phyloP scores from a whole-genome alignment of 768 basidiomycete species.

The Lentinus tigrinus region DNA sequence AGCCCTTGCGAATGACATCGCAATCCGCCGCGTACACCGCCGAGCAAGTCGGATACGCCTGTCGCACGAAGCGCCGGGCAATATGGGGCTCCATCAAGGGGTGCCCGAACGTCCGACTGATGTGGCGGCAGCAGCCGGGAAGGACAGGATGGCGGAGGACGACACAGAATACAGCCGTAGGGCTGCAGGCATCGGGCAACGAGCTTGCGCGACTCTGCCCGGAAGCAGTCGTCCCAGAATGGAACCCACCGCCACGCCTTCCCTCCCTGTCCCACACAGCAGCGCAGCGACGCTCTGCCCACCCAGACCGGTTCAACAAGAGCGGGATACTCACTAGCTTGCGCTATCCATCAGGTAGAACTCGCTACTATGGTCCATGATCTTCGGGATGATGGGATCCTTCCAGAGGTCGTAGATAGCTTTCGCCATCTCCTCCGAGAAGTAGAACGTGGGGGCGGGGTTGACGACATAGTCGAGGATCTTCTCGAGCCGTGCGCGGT shows the following conservation, averaged over 20 bases:
- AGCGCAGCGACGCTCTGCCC: no score
- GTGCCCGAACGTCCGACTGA: not conserved
- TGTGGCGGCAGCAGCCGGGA: not conserved
- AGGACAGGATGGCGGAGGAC: not conserved
- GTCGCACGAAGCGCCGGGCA: not conserved
- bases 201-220: no score
- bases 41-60: not conserved
- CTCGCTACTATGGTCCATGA: slow-evolving; percentile 62
- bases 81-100: not conserved
- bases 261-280: no score
- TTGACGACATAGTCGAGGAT: slow-evolving; percentile 60
- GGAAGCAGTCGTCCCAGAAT: not conserved
- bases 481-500: slow-evolving; percentile 61
- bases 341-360: slow-evolving; percentile 98
- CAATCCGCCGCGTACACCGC: not conserved
- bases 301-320: not conserved
- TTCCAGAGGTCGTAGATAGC: slow-evolving; percentile 71
- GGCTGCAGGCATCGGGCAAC: no score
- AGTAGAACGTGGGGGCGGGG: slow-evolving; percentile 40
- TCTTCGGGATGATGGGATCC: slow-evolving; percentile 53
- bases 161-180: no score
- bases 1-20: not conserved
- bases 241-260: not conserved
- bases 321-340: slow-evolving; percentile 58
- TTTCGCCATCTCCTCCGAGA: slow-evolving; percentile 64